Percentiles rank a stretch among this genome's conserved stretches.
These are phyloP conservation scores for Trifolium dubium DNA, from an alignment of 306 rosid genomes.

Conservation along the genomic window DNA sequence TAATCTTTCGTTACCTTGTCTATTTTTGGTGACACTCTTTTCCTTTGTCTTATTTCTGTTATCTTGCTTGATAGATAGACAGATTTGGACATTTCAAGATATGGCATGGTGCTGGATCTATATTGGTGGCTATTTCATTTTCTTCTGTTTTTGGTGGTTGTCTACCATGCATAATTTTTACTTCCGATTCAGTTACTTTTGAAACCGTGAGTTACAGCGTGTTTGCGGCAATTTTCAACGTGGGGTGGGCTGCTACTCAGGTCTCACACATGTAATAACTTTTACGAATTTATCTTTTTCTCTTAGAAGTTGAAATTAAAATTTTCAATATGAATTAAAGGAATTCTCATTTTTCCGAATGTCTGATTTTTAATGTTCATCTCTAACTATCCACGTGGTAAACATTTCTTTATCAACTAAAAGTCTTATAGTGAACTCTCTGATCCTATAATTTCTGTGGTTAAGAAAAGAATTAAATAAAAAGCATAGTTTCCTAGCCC, in stretches of 20 bases:
- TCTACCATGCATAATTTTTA: constrained; percentile 70
- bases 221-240: constrained; percentile 90
- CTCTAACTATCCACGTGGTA: not conserved
- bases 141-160: constrained; percentile 97
- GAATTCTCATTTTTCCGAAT: too few relatives aligned
- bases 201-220: constrained; percentile 82
- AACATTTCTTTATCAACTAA: constrained; percentile 4
- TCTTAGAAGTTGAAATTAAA: constrained; percentile 21
- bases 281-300: constrained; percentile 31
- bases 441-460: too few relatives aligned
- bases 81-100: constrained; percentile 93
- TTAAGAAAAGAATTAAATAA: not conserved
- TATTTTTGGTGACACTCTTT: not conserved
- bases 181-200: constrained; percentile 56
- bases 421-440: constrained; percentile 1
- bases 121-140: constrained; percentile 93
- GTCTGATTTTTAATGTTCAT: not conserved
- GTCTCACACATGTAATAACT: constrained; percentile 91
- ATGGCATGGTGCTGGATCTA: constrained; percentile 98
- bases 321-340: not conserved
- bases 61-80: constrained; percentile 75
- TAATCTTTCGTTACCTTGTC: not conserved
- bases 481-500: constrained; percentile 24
- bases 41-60: constrained; percentile 35
- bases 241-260: constrained; percentile 99